These are phyloP conservation scores for Fusarium brachygibbosum DNA, from an alignment of 2,329 filamentous ascomycete genomes.

Conservation along the genomic window DNA sequence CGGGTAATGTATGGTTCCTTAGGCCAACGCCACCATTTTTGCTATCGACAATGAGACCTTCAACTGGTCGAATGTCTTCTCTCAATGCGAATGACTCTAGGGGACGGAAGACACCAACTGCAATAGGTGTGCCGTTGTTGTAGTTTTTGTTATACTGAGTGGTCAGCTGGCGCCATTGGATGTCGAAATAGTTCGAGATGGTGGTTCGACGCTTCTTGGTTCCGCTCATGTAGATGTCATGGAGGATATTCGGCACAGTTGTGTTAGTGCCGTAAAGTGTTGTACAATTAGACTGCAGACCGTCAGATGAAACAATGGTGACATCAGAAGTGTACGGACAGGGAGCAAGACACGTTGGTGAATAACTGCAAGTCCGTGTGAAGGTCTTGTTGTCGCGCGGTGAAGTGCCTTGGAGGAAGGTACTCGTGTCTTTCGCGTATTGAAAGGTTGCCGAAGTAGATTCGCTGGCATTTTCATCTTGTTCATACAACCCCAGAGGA, in stretches of 20 bases:
- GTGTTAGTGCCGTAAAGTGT: conserved; percentile 34
- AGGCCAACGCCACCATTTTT: conserved; percentile 59
- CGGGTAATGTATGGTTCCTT: conserved; percentile 60
- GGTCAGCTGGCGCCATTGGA: conserved; percentile 53
- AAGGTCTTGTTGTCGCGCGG: conserved; percentile 45
- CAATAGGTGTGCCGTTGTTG: conserved; percentile 52
- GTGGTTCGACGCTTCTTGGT: conserved; percentile 35
- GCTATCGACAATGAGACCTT: conserved; percentile 61
- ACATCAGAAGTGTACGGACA: conserved; percentile 44
- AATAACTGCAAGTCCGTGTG: conserved; percentile 46
- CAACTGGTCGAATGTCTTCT: conserved; percentile 53
- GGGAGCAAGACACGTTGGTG: conserved; percentile 42
- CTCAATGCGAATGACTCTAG: conserved; percentile 51
- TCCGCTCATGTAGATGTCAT: conserved; percentile 40
- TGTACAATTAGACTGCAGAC: conserved; percentile 32
- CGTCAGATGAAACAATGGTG: conserved; percentile 44
- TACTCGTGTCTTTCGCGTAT: conserved; percentile 55
- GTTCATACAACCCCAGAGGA: conserved; percentile 61
- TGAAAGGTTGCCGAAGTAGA: conserved; percentile 47
- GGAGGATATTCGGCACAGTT: conserved; percentile 47
- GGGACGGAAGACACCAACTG: conserved; percentile 45
- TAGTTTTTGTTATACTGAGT: conserved; percentile 36
- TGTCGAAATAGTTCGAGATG: conserved; percentile 38
- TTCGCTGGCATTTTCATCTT: conserved; percentile 27
- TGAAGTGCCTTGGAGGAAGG: conserved; percentile 57